A percentile compares a stretch with the other conserved stretches of the same genome.
These are phyloP conservation scores for Diaporthe longicolla DNA, from an alignment of 2,329 filamentous ascomycete species.

Conservation along the genomic window DNA sequence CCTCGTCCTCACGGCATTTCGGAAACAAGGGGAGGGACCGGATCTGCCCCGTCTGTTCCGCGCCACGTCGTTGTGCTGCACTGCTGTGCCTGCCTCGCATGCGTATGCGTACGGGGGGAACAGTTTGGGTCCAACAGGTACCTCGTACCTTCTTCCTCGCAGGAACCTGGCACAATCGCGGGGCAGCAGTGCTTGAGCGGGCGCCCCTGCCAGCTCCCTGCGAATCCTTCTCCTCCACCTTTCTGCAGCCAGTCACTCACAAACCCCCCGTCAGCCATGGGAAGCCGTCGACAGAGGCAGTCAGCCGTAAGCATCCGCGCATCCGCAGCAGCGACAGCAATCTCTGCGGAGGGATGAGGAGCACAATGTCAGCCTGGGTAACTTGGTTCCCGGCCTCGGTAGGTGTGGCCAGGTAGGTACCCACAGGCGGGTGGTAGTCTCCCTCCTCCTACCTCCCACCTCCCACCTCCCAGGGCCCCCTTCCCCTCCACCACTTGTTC, in stretches of 20 bases:
- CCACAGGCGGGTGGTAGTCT: not conserved
- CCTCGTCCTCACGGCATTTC: not conserved
- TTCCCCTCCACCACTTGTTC: constrained; percentile 2
- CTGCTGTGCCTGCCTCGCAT: constrained; percentile 2
- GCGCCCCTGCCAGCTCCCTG: not conserved
- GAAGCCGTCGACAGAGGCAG: not conserved
- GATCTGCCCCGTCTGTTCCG: constrained; percentile 19
- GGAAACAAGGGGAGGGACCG: constrained; percentile 17
- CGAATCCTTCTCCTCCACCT: constrained; percentile 23
- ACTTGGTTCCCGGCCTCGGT: too few species aligned
- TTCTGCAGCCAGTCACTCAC: constrained; percentile 1
- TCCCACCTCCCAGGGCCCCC: not conserved
- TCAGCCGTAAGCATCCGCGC: not conserved
- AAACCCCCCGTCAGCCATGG: constrained; percentile 1
- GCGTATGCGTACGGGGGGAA: not conserved
- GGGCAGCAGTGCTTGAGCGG: constrained; percentile 16
- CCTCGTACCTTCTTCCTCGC: not conserved
- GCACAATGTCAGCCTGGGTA: not conserved
- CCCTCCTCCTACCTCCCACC: not conserved
- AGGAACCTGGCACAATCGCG: constrained; percentile 28
- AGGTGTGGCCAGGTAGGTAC: too few species aligned
- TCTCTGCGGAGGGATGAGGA: not conserved
- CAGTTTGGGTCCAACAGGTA: not conserved
- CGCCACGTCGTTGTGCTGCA: not conserved
- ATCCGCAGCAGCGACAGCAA: not conserved